Conservation (phyloP, 1,284 basidiomycete species). For the Exobasidium cylindrosporum region DNA sequence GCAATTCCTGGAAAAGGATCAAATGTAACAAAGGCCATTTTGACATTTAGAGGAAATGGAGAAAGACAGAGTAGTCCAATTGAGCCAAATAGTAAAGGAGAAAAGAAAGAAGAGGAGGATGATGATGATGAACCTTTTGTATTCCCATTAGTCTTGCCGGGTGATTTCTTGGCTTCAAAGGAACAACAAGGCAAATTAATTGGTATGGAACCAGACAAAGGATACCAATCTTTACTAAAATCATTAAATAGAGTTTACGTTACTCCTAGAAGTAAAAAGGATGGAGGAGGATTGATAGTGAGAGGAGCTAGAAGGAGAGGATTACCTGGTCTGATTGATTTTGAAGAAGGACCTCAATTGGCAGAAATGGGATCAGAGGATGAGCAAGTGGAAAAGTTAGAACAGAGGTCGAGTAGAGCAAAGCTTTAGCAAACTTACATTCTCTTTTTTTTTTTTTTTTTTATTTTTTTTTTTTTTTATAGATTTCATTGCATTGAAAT, state of each 20-base stretch:
- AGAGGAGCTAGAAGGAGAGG: slow-evolving; percentile 30
- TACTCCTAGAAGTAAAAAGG: slow-evolving; percentile 29
- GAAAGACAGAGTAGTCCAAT: not conserved
- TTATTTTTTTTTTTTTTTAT: no score
- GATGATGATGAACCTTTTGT: slow-evolving; percentile 39
- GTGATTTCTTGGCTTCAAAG: slow-evolving; percentile 35
- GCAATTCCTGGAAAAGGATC: slow-evolving; percentile 28
- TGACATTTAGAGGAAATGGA: not conserved
- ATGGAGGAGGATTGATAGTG: slow-evolving; percentile 43
- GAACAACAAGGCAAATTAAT: slow-evolving; percentile 16
- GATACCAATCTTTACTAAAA: not conserved
- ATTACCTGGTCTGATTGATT: slow-evolving; percentile 30
- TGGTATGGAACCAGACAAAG: not conserved
- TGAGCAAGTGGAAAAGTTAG: no score
- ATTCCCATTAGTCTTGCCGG: slow-evolving; percentile 44
- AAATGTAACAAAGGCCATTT: slow-evolving; percentile 21
- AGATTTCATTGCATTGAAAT: no score
- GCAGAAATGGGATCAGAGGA: not conserved
- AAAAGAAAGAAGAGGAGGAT: not conserved
- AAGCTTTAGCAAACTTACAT: no score
- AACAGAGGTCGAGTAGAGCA: no score
- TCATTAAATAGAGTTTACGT: slow-evolving; percentile 43
- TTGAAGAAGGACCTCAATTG: slow-evolving; percentile 10
- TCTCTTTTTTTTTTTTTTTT: not conserved
- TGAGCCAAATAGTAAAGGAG: not conserved